A percentile compares a stretch with the other conserved stretches of the same genome.
phyloP scores from a whole-genome alignment of 768 basidiomycete genomes.

The Leccinum broughii region DNA sequence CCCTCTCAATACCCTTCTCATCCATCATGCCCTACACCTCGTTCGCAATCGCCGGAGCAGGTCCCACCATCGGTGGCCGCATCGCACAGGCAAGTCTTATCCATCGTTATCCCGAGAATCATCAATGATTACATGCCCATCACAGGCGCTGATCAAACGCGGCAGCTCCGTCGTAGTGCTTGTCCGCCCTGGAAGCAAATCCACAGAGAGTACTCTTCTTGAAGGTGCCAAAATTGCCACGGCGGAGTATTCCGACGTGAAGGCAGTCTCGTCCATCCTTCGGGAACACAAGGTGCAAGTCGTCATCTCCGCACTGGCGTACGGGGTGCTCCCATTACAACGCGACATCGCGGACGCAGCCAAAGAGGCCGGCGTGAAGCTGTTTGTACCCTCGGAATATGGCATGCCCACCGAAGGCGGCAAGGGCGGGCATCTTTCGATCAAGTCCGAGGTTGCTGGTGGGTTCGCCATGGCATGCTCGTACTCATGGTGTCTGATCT shows the following conservation, averaged over 20 bases:
- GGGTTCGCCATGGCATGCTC: background rate
- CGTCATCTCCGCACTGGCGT: slow-evolving; percentile 35
- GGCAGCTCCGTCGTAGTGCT: slow-evolving; percentile 30
- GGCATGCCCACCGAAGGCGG: slow-evolving; percentile 37
- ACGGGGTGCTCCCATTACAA: slow-evolving; percentile 28
- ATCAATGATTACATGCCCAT: background rate
- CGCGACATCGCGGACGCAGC: slow-evolving; percentile 36
- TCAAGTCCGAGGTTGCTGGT: slow-evolving; percentile 34
- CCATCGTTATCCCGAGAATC: background rate
- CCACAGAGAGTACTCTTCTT: slow-evolving; percentile 17
- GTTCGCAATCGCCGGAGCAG: slow-evolving; percentile 38
- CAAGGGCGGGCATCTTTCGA: slow-evolving; percentile 24
- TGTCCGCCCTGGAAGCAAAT: slow-evolving; percentile 22
- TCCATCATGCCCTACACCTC: slow-evolving; percentile 32
- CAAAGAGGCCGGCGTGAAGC: slow-evolving; percentile 36
- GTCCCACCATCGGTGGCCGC: slow-evolving; percentile 36
- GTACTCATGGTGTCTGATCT: background rate
- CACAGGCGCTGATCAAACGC: slow-evolving; percentile 23
- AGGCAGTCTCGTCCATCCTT: slow-evolving; percentile 28
- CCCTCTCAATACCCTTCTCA: background rate
- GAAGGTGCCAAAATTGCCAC: slow-evolving; percentile 27
- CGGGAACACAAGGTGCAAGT: slow-evolving; percentile 36
- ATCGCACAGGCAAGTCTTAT: slow-evolving; percentile 29
- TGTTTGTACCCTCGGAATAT: slow-evolving; percentile 42
- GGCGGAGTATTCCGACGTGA: slow-evolving; percentile 31